Conservation (phyloP, 805 yeast genomes). For the Nakazawaea siamensis region DNA sequence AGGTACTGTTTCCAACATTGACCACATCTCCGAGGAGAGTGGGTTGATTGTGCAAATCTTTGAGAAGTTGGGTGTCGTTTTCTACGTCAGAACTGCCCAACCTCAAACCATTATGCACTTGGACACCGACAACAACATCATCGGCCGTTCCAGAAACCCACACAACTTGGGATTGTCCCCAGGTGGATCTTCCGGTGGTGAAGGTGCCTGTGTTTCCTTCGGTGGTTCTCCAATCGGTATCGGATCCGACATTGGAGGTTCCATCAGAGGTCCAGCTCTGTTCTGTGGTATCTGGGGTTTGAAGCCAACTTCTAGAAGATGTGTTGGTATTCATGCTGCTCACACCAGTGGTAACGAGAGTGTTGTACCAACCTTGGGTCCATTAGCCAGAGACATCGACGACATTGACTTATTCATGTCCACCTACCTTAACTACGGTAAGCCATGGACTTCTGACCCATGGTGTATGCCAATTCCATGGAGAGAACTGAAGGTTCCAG, state of each 20-base stretch:
- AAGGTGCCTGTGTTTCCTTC: conserved; percentile 53
- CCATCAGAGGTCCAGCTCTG: conserved; percentile 62
- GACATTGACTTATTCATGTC: conserved; percentile 68
- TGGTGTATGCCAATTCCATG: conserved; percentile 42
- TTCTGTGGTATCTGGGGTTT: conserved; percentile 55
- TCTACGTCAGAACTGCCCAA: conserved; percentile 57
- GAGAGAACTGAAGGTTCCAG: conserved; percentile 33
- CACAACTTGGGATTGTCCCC: conserved; percentile 48
- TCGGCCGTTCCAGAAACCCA: conserved; percentile 53
- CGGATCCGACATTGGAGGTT: conserved; percentile 70
- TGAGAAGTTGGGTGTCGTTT: conserved; percentile 48
- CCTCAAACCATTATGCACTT: conserved; percentile 68
- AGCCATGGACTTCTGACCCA: conserved; percentile 50
- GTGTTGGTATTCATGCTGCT: conserved; percentile 36
- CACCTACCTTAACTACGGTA: conserved; percentile 48
- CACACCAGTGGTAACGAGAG: conserved; percentile 59
- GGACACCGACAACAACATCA: conserved; percentile 52
- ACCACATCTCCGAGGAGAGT: conserved; percentile 36
- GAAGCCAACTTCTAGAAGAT: conserved; percentile 51
- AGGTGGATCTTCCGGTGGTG: conserved; percentile 75
- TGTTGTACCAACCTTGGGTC: conserved; percentile 60
- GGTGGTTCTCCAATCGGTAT: conserved; percentile 56
- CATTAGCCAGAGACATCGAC: conserved; percentile 54
- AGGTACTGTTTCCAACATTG: conserved; percentile 46
- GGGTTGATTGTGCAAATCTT: conserved; percentile 40